These are phyloP conservation scores for Fusarium ambrosium DNA, from an alignment of 2,329 filamentous ascomycete genomes.

Conservation along the genomic window DNA sequence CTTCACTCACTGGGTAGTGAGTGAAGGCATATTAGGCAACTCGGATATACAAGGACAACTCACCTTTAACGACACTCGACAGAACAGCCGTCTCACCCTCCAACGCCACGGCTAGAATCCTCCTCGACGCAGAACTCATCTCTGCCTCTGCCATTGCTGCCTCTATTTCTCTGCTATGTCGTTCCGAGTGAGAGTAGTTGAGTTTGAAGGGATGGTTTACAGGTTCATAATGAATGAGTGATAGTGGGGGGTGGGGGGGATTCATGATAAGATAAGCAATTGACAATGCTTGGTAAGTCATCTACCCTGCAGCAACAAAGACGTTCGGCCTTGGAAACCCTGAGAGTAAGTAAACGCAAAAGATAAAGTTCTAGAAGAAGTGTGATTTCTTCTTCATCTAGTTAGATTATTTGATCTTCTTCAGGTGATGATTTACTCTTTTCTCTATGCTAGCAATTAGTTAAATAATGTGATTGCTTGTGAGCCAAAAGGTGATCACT, in stretches of 20 bases:
- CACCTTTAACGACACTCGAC: constrained; percentile 67
- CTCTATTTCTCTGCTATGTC: not conserved
- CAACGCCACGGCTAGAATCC: constrained; percentile 70
- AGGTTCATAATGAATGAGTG: constrained; percentile 39
- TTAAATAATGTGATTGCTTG: too few species aligned
- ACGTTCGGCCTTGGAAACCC: not conserved
- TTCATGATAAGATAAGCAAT: constrained; percentile 38
- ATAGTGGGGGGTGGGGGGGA: constrained; percentile 13
- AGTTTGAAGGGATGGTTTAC: constrained; percentile 27
- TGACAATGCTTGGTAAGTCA: not conserved
- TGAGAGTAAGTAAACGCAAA: not conserved
- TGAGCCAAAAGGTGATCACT: too few species aligned
- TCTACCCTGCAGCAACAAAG: constrained; percentile 17
- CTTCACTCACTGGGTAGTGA: not conserved
- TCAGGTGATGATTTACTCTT: too few species aligned
- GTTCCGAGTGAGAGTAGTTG: not conserved
- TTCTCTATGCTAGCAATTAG: too few species aligned
- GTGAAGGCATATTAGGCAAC: not conserved
- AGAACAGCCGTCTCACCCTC: constrained; percentile 62
- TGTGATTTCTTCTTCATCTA: not conserved
- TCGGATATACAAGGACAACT: not conserved
- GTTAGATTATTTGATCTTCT: too few species aligned
- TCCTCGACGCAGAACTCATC: constrained; percentile 51
- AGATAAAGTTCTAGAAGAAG: not conserved
- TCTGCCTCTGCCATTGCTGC: constrained; percentile 36